Evolutionary conservation across 306 rosid genomes (phyloP).

Genomic region (Heteromeles arbutifolia): DNA sequence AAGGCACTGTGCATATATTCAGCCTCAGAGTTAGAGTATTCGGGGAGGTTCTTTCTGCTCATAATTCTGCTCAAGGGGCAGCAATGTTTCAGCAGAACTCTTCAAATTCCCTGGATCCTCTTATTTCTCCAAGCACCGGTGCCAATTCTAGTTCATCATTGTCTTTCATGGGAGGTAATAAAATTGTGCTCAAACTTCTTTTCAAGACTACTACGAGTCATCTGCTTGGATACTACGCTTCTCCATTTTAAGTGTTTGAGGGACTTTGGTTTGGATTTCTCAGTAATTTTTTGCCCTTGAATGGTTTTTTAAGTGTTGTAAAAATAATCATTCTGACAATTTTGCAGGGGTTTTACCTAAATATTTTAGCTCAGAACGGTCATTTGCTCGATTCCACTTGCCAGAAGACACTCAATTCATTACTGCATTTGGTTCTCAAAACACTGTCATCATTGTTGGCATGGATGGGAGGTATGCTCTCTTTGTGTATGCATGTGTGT

Average conservation of each 20-base stretch:
- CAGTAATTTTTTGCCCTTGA: neutral
- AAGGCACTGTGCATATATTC: slow-evolving; percentile 88
- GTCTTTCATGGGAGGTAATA: slow-evolving; percentile 87
- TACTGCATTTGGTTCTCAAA: slow-evolving; percentile 84
- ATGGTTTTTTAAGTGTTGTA: neutral
- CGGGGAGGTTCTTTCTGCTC: slow-evolving; percentile 48
- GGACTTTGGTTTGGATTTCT: slow-evolving; percentile 2
- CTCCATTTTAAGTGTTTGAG: neutral
- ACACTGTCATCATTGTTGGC: slow-evolving; percentile 60
- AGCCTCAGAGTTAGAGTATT: slow-evolving; percentile 77
- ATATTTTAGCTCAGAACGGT: slow-evolving; percentile 99
- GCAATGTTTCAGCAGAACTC: slow-evolving; percentile 62
- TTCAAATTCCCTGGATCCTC: slow-evolving; percentile 66
- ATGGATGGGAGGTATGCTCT: slow-evolving; percentile 79
- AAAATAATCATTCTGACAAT: neutral
- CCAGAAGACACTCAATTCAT: slow-evolving; percentile 65
- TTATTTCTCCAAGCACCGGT: slow-evolving; percentile 63
- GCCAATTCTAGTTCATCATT: slow-evolving; percentile 82
- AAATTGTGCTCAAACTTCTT: neutral
- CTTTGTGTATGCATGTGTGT: no score
- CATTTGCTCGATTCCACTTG: slow-evolving; percentile 82
- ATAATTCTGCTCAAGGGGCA: slow-evolving; percentile 42
- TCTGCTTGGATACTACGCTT: slow-evolving; percentile 11
- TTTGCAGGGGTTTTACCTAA: slow-evolving; percentile 78
- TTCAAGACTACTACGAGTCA: neutral